Percentiles rank a stretch among this genome's conserved stretches.
Evolutionary conservation across 1,284 basidiomycete genomes (phyloP).

Genomic region (Cutaneotrichosporon dermatis): DNA sequence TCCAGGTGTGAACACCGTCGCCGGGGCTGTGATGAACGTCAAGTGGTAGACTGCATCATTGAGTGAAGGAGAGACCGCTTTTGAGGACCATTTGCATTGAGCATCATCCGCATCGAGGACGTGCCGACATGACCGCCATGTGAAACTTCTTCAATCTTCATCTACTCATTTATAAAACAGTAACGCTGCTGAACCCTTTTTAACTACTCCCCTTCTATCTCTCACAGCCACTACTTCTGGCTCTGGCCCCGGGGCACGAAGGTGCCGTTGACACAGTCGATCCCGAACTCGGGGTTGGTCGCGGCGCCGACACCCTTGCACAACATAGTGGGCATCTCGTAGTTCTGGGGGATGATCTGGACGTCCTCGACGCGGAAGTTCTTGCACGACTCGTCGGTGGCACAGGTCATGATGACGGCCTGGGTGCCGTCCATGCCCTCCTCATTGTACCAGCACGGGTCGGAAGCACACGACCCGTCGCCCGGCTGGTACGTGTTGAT

Average conservation of each 20-base stretch:
- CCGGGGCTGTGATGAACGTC: no score
- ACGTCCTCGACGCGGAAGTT: conserved; percentile 26
- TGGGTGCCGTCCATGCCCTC: conserved; percentile 33
- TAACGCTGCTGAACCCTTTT: no score
- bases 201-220: no score
- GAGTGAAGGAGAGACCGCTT: no score
- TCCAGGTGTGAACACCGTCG: no score
- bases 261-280: conserved; percentile 18
- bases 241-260: not conserved
- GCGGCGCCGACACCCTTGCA: conserved; percentile 17
- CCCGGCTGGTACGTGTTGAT: conserved; percentile 48
- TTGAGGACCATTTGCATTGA: no score
- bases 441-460: conserved; percentile 46
- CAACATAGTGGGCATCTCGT: conserved; percentile 8
- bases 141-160: no score
- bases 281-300: conserved; percentile 20
- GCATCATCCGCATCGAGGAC: no score
- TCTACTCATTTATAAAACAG: no score
- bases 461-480: conserved; percentile 42
- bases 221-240: no score
- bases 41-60: no score
- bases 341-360: conserved; percentile 25
- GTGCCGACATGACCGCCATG: no score
- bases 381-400: conserved; percentile 23
- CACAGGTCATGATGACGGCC: conserved; percentile 38